phyloP scores from a whole-genome alignment of 202 grass and related monocot species.

The Zoysia matrella region DNA sequence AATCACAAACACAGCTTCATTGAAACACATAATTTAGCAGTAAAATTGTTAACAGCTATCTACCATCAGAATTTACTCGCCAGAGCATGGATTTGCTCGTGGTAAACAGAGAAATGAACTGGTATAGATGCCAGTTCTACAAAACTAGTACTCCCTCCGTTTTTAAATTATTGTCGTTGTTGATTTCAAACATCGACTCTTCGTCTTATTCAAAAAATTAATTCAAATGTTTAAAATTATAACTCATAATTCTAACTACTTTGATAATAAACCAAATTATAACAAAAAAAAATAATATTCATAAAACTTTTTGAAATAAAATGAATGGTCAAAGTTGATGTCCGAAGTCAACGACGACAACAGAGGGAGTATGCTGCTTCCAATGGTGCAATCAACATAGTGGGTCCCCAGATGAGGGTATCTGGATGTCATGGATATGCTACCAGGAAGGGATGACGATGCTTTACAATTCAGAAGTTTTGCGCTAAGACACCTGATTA shows the following conservation, averaged over 20 bases:
- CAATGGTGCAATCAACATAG: constrained; percentile 17
- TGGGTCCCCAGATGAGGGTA: too few relatives aligned
- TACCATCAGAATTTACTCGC: constrained; percentile 13
- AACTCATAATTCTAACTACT: too few relatives aligned
- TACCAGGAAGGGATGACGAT: background rate
- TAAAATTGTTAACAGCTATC: constrained; percentile 5
- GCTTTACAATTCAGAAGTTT: background rate
- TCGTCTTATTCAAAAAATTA: too few relatives aligned
- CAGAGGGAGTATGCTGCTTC: background rate
- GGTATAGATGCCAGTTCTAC: constrained; percentile 15
- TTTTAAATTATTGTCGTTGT: too few relatives aligned
- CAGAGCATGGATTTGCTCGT: constrained; percentile 26
- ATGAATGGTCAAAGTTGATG: too few relatives aligned
- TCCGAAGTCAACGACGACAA: too few relatives aligned
- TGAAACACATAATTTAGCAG: constrained; percentile 6
- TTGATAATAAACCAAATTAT: too few relatives aligned
- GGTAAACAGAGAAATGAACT: constrained; percentile 1
- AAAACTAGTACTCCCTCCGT: background rate
- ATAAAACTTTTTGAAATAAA: too few relatives aligned
- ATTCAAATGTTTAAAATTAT: too few relatives aligned
- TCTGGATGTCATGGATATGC: constrained; percentile 16
- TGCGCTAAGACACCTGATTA: background rate
- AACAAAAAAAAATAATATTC: too few relatives aligned
- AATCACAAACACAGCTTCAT: constrained; percentile 5
- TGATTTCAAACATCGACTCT: too few relatives aligned